phyloP scores from a whole-genome alignment of 495 filamentous ascomycete genomes.

The Trypethelium eluteriae region DNA sequence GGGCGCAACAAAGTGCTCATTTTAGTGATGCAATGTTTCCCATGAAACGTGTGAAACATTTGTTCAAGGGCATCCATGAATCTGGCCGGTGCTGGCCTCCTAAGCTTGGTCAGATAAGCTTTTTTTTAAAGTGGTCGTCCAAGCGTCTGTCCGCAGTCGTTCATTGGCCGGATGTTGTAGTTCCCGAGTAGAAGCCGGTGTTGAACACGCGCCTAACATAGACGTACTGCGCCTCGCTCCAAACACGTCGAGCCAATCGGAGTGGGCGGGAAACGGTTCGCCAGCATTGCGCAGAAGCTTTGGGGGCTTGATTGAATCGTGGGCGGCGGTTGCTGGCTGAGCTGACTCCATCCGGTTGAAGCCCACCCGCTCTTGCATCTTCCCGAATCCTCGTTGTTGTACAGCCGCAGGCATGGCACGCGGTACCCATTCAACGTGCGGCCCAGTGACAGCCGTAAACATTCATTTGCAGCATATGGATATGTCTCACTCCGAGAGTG shows the following conservation, averaged over 20 bases:
- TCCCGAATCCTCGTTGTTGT: background rate
- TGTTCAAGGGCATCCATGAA: too few relatives aligned
- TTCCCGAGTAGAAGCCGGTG: background rate
- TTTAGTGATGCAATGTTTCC: background rate
- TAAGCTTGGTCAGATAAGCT: slow-evolving; percentile 7
- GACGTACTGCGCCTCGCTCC: background rate
- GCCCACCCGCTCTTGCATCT: background rate
- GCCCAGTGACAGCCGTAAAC: background rate
- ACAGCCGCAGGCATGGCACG: slow-evolving; percentile 6
- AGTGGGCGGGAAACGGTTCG: background rate
- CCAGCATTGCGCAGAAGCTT: background rate
- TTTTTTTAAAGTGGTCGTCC: slow-evolving; percentile 7
- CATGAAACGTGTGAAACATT: background rate
- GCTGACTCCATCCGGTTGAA: background rate
- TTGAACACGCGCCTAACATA: background rate
- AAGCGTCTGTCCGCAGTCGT: background rate
- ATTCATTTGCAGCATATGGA: background rate
- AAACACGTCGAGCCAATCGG: background rate
- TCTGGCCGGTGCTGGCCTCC: background rate
- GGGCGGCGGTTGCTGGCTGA: background rate
- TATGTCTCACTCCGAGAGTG: background rate
- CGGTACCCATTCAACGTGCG: background rate
- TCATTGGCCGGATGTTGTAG: background rate
- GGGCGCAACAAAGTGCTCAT: background rate
- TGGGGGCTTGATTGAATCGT: background rate